A percentile compares a stretch with the other conserved stretches of the same genome.
Evolutionary conservation across 2,329 filamentous ascomycete genomes (phyloP).

Genomic region (Alternaria rosae): DNA sequence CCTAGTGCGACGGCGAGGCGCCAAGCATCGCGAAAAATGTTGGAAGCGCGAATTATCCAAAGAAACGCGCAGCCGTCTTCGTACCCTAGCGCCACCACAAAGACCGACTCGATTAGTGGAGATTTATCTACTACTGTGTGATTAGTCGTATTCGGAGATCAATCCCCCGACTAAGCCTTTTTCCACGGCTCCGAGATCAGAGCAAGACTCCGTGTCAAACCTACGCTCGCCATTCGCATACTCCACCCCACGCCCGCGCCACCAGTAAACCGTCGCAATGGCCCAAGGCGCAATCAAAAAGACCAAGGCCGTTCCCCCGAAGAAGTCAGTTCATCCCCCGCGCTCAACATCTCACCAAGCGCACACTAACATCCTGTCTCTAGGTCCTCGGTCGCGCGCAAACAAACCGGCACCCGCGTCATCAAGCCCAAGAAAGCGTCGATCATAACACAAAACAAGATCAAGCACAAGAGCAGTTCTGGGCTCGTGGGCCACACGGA

Average conservation of each 20-base stretch:
- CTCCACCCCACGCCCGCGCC: slow-evolving; percentile 11
- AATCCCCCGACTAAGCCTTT: not conserved
- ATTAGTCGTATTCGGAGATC: not conserved
- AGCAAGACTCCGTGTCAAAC: not conserved
- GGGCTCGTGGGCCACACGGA: slow-evolving; percentile 73
- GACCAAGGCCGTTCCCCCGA: slow-evolving; percentile 45
- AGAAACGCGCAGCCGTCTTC: slow-evolving; percentile 9
- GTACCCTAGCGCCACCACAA: not conserved
- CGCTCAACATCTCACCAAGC: not conserved
- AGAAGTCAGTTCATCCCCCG: slow-evolving; percentile 44
- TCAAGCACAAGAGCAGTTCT: slow-evolving; percentile 70
- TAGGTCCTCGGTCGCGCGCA: slow-evolving; percentile 35
- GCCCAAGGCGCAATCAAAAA: slow-evolving; percentile 60
- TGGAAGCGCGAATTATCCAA: slow-evolving; percentile 20
- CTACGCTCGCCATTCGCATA: slow-evolving; percentile 4
- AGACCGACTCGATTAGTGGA: not conserved
- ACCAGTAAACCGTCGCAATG: slow-evolving; percentile 42
- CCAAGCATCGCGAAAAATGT: slow-evolving; percentile 24
- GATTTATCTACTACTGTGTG: not conserved
- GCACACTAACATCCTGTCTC: slow-evolving; percentile 6
- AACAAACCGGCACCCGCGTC: slow-evolving; percentile 64
- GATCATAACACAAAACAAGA: slow-evolving; percentile 66
- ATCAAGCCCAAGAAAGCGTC: slow-evolving; percentile 72
- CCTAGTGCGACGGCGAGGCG: slow-evolving; percentile 10
- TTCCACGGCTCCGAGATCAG: not conserved